These are phyloP conservation scores for Neurospora crassa DNA, from an alignment of 2,329 filamentous ascomycete species.

Conservation along the genomic window DNA sequence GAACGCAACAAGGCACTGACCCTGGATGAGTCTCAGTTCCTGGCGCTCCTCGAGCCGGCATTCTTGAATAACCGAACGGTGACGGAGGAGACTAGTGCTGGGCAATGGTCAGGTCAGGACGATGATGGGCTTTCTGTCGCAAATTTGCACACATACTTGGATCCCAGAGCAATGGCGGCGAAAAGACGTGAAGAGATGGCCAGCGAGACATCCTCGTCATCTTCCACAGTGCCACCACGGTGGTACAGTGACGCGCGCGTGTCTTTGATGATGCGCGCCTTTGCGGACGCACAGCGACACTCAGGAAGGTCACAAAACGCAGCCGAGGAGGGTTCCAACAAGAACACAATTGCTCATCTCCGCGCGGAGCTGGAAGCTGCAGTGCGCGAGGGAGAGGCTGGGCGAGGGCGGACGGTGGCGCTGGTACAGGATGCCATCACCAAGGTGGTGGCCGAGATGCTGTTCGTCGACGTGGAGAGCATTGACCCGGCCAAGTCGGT, in stretches of 20 bases:
- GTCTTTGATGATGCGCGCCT: constrained; percentile 18
- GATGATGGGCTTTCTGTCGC: constrained; percentile 18
- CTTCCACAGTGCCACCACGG: not conserved
- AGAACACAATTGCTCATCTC: constrained; percentile 3
- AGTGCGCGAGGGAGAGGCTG: constrained; percentile 3
- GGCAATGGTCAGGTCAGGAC: constrained; percentile 8
- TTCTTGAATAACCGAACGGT: constrained; percentile 12
- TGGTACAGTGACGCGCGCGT: constrained; percentile 22
- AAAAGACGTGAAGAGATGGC: constrained; percentile 12
- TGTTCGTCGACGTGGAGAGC: constrained; percentile 14
- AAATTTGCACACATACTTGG: constrained; percentile 18
- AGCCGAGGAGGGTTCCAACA: not conserved
- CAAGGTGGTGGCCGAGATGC: constrained; percentile 13
- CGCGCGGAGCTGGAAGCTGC: not conserved
- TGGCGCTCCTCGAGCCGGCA: constrained; percentile 16
- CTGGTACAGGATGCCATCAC: constrained; percentile 7
- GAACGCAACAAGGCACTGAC: constrained; percentile 14
- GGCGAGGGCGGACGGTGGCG: constrained; percentile 1
- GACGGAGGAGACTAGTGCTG: not conserved
- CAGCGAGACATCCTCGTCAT: too few species aligned
- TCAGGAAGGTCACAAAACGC: not conserved
- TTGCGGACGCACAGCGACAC: constrained; percentile 16
- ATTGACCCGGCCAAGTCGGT: constrained; percentile 15
- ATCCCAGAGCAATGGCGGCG: constrained; percentile 16
- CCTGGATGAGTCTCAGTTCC: constrained; percentile 15